Percentiles rank a stretch among this genome's conserved stretches.
phyloP scores from a whole-genome alignment of 2,329 filamentous ascomycete genomes.

The Xylaria sp. region DNA sequence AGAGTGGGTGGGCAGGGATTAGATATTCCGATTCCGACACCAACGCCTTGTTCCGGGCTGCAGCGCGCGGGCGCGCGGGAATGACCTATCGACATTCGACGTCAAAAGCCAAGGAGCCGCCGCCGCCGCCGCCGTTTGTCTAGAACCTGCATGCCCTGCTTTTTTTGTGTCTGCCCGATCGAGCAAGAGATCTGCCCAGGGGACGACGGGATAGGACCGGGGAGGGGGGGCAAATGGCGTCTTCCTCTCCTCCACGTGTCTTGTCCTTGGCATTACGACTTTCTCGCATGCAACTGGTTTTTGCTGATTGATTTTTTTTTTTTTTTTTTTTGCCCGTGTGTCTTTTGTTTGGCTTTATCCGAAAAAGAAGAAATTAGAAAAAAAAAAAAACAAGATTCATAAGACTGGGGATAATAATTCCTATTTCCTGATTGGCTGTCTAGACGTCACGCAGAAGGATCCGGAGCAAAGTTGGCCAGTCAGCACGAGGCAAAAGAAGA shows the following conservation, averaged over 20 bases:
- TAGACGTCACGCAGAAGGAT: not conserved
- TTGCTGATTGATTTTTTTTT: not conserved
- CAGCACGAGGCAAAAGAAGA: not conserved
- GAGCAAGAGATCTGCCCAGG: no score
- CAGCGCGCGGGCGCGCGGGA: not conserved
- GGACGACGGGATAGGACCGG: not conserved
- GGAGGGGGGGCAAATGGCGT: not conserved
- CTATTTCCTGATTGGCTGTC: not conserved
- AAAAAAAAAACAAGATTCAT: not conserved
- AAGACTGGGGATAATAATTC: not conserved
- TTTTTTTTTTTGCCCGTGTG: no score
- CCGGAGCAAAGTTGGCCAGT: not conserved
- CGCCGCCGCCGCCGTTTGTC: not conserved
- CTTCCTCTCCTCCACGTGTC: not conserved
- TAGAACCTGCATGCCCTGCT: not conserved
- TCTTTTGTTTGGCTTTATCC: not conserved
- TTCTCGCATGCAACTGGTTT: not conserved
- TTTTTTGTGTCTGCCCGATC: not conserved
- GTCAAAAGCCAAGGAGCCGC: not conserved
- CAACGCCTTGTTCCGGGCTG: not conserved
- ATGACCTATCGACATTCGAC: not conserved
- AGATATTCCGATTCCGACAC: constrained; percentile 9
- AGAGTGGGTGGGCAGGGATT: constrained; percentile 5
- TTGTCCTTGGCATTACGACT: not conserved
- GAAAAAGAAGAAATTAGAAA: not conserved